phyloP scores from a whole-genome alignment of 257 asterid genomes.

The Paraleonurus japonicus region DNA sequence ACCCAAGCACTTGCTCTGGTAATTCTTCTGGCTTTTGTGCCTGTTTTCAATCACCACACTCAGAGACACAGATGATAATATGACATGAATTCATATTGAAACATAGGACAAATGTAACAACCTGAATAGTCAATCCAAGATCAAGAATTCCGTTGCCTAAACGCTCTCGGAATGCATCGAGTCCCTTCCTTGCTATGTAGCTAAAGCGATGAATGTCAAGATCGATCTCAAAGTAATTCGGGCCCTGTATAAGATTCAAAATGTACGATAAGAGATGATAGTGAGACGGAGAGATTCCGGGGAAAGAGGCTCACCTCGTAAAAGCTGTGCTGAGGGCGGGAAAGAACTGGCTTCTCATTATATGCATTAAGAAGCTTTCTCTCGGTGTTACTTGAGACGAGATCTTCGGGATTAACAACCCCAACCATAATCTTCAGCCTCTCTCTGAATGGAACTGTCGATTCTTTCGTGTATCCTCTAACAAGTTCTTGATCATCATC shows the following conservation, averaged over 20 bases:
- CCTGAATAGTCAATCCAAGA: conserved; percentile 91
- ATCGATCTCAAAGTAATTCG: conserved; percentile 84
- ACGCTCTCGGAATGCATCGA: conserved; percentile 80
- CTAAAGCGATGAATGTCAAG: conserved; percentile 91
- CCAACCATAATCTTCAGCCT: conserved; percentile 88
- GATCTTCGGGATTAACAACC: conserved; percentile 73
- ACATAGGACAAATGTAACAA: not conserved
- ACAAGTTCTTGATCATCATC: conserved; percentile 72
- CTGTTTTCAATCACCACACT: conserved; percentile 31
- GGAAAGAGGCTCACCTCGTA: conserved; percentile 46
- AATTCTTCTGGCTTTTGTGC: conserved; percentile 88
- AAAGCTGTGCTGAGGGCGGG: conserved; percentile 88
- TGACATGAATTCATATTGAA: too few relatives aligned
- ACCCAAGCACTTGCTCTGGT: conserved; percentile 73
- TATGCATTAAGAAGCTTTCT: conserved; percentile 72
- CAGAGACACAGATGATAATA: too few relatives aligned
- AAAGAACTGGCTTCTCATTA: conserved; percentile 88
- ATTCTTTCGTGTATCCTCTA: conserved; percentile 67
- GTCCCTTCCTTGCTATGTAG: conserved; percentile 87
- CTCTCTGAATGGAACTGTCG: conserved; percentile 65
- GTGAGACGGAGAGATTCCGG: not conserved
- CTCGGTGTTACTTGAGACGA: conserved; percentile 69
- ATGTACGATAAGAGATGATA: not conserved
- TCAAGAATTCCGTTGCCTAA: conserved; percentile 62
- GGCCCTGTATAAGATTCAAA: conserved; percentile 45